These are phyloP conservation scores for Suillus subalutaceus DNA, from an alignment of 768 basidiomycete genomes.

Conservation along the genomic window DNA sequence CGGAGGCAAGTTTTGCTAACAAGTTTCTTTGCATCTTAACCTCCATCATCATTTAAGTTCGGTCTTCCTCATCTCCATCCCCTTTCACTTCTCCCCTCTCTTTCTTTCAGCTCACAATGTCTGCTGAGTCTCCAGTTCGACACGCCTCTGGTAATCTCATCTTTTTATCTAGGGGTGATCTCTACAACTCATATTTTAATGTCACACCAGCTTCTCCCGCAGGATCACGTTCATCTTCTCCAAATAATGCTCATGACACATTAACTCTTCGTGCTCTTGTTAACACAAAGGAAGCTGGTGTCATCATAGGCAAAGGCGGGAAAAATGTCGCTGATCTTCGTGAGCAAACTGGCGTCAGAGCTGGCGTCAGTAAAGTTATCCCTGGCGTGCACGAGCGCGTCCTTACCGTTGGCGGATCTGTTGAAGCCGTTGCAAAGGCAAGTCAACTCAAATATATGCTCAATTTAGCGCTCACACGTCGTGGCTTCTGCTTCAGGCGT, in stretches of 20 bases:
- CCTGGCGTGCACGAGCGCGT: constrained; percentile 98
- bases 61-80: constrained; percentile 21
- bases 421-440: constrained; percentile 93
- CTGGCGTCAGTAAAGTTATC: constrained; percentile 98
- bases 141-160: constrained; percentile 55
- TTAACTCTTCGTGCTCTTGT: constrained; percentile 94
- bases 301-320: constrained; percentile 96
- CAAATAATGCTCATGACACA: constrained; percentile 62
- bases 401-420: constrained; percentile 88
- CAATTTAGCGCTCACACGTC: constrained; percentile 13
- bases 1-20: constrained; percentile 14
- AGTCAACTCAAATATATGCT: constrained; percentile 21
- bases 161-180: constrained; percentile 20
- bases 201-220: constrained; percentile 51
- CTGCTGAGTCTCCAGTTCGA: constrained; percentile 60
- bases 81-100: constrained; percentile 13
- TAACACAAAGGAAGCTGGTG: constrained; percentile 94
- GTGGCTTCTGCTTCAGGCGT: constrained; percentile 60
- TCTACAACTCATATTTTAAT: constrained; percentile 3
- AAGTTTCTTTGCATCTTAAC: constrained; percentile 9
- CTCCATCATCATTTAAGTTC: constrained; percentile 9
- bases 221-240: constrained; percentile 76
- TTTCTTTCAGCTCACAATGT: constrained; percentile 46
- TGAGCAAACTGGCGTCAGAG: constrained; percentile 95
- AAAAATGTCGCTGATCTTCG: constrained; percentile 98